Conservation (phyloP, 2,329 filamentous ascomycete genomes). For the Coniochaeta prunicola region DNA sequence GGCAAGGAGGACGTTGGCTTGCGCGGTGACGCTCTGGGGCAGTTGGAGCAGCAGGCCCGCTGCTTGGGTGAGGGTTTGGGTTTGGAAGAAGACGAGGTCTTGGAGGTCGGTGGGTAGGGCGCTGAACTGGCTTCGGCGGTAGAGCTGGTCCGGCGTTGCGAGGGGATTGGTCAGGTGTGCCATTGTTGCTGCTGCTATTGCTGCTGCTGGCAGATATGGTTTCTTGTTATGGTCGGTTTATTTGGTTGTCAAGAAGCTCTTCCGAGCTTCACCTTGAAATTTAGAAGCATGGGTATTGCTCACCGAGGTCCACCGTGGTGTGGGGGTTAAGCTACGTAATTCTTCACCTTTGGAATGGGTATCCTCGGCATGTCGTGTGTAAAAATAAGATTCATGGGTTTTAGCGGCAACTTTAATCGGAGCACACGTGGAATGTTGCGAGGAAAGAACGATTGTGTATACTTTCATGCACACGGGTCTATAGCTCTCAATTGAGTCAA, state of each 20-base stretch:
- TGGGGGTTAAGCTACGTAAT: neutral
- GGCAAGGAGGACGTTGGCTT: conserved; percentile 74
- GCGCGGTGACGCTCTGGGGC: conserved; percentile 78
- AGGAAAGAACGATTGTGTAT: neutral
- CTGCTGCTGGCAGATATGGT: too few relatives aligned
- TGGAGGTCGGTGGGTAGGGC: conserved; percentile 61
- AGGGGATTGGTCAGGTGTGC: conserved; percentile 63
- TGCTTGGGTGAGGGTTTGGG: conserved; percentile 67
- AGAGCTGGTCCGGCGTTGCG: conserved; percentile 64
- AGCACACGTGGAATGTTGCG: neutral
- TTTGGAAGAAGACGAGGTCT: conserved; percentile 63
- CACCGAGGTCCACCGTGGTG: neutral
- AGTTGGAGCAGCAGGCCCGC: conserved; percentile 76
- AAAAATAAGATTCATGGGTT: neutral
- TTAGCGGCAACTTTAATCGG: neutral
- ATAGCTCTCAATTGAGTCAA: neutral
- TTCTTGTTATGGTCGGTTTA: neutral
- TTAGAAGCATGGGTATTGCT: neutral
- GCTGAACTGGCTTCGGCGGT: conserved; percentile 45
- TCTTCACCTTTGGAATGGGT: neutral
- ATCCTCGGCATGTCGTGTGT: neutral
- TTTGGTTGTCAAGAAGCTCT: neutral
- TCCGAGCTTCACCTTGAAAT: neutral
- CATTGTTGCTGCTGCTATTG: conserved; percentile 29
- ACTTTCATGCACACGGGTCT: neutral